Evolutionary conservation across 345 rosid genomes (phyloP), one percentile per base, ranked within the genome.

Genomic region (Conringia planisiliqua): DNA sequence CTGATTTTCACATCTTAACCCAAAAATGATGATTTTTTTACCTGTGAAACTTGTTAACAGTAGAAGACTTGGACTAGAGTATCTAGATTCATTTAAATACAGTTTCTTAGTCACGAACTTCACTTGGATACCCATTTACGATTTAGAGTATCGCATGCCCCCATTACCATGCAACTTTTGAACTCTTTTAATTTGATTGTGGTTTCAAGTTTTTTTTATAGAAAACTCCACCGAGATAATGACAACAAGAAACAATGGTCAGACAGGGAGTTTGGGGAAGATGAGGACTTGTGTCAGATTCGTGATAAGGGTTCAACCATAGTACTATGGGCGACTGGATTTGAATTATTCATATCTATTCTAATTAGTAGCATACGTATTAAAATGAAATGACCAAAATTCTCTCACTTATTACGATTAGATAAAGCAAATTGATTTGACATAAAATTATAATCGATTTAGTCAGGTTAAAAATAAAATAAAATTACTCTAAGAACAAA

Each of bases 241-340:
- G 61, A 48, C 68, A 67, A 67, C 18, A 6, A 59, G 52, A 59
- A 67, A 75, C 62, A 66, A 59, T 42, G 54, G 67, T 59, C 68
- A 67, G 79, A 67, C 78, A 75, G 12, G 43, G n/a, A 18, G 43
- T 44, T 75, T n/a, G 68, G 44, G 36, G 33, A 47, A 58, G 73
- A 59, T 74, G 18, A 61, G 5, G 72, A 58, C 78, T 48, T 59
- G 73, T 6, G 40, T 38, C 20, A 16, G 61, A 36, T 66, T 74
- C 57, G 33, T 48, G 51, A 48, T 27, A 36, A 26, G 42, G 32
- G 60, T 38, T 56, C 48, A 56, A 14, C n/a, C 11, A 24, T 52
- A 26, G 32, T 51, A 50, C 13, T 50, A 27, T 39, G 43, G 14
- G 10, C 46, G 16, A 42, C 13, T 11, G 32, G 10, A 35, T 8